Base-by-base conservation (phyloP, 2,329 filamentous ascomycete species). In the Coniella vitis region DNA sequence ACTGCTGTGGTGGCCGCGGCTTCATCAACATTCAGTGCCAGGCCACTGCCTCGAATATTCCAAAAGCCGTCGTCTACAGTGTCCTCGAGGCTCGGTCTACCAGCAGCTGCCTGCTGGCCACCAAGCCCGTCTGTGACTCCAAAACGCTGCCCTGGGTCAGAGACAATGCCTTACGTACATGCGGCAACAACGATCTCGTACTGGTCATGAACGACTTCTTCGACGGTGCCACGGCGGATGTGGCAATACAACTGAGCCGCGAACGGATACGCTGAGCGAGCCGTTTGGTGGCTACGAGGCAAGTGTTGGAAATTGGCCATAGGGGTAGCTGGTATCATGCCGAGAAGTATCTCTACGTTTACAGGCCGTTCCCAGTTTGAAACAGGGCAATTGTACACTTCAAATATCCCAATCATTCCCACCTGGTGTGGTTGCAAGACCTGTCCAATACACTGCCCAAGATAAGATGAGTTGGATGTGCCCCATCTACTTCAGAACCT, bases 191-290 rank as follows among this genome's bases (percentile, higher is more conserved):
- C n/a, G 60, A 68, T 40, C 57, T 69, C 3, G 64, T 75, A 1
- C 69, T 75, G 3, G 60, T 73, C 16, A 65, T 76, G 62, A 75
- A 77, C 61, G 74, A 76, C 50, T 76, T 74, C 53, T 65, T 76
- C 39, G 72, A 75, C 55, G 73, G 73, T 0, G 72, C 64, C 19
- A 75, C 71, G 17, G 67, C 68, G 3, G 70, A 75, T 62, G 65
- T 72, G 5, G 68, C 66, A 7, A 61, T 74, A 48, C 59, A 63
- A 51, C 56, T 72, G 54, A 69, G 65, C 53, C 57, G 56, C 45
- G 60, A 68, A 52, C 61, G 70, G 51, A 46, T 73, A 55, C 54
- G 29, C 7, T 51, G 35, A 41, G 25, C 12, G 1, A n/a, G 3
- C 8, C 9, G 3, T 21, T n/a, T 9, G 2, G 13, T 7, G 16